Base-by-base conservation (phyloP, 2,329 filamentous ascomycete species). In the Aureobasidium pullulans region DNA sequence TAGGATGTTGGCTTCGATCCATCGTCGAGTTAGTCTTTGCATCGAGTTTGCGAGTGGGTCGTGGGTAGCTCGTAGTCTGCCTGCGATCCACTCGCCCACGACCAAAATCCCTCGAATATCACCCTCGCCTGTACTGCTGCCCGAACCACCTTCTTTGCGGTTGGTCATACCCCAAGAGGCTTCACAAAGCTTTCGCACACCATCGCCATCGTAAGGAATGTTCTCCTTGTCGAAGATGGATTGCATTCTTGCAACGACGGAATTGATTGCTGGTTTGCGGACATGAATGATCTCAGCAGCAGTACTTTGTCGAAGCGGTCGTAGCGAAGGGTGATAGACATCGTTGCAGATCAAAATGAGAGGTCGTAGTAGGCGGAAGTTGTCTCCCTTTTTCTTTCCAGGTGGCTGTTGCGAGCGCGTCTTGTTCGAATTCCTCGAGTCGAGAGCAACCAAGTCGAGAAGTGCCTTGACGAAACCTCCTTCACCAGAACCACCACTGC, bases 271-370 rank as follows among this genome's bases (percentile, higher is more conserved):
- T 1, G 94, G 91, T 66, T 94, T 94, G 49, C 93, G 89, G 36
- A 96, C 87, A 68, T 96, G 91, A 23, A 99, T 86, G 40, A 97
- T 85, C 71, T 99, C 94, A 0, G 93, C 94, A 52, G 94, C 84
- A 0, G 90, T 92, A 64, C 77, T 77, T 62, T 93, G 88, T n/a
- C 94, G 85, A 7, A 99, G 78, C 0, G 90, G 91, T 31, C 91
- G 84, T 42, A 99, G 80, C 19, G 92, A 89, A 4, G 93, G 86
- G 66, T 96, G 91, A 69, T 99, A 99, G 1, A 97, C 85, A 71
- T 99, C 95, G 67, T 99, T 99, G 77, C 94, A 99, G 66, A 99
- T 94, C 49, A 99, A 79, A 53, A 99, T 90, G 32, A 99, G 78
- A 0, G 94, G 94, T 47, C 94, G 82, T 74, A 96, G 83, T 62